Evolutionary conservation across 75 land plant species (phyloP).

Genomic region (Ceratopteris richardii): DNA sequence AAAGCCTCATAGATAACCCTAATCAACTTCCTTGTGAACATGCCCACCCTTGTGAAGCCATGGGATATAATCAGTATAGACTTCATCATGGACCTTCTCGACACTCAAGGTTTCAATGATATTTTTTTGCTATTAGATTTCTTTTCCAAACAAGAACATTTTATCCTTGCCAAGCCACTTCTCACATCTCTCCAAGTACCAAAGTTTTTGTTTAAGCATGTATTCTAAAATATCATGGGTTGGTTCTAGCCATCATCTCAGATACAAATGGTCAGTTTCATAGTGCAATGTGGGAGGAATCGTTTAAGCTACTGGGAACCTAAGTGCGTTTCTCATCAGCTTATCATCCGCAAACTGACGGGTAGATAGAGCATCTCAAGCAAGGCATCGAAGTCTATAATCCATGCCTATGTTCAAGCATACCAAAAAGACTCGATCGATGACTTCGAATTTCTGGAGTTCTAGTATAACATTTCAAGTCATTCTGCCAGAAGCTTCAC

Average conservation of each 20-base stretch:
- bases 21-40: too few relatives aligned
- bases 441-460: conserved; percentile 5
- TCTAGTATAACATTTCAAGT: conserved; percentile 9
- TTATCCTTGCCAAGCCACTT: background rate
- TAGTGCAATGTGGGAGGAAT: background rate
- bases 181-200: background rate
- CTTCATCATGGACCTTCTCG: background rate
- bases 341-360: conserved; percentile 1
- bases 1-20: too few relatives aligned
- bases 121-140: background rate
- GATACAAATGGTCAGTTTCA: background rate
- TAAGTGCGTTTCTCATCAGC: background rate
- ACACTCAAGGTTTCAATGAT: background rate
- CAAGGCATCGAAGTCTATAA: too few relatives aligned
- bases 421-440: conserved; percentile 12
- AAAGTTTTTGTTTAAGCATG: background rate
- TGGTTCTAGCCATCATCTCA: background rate
- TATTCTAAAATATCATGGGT: background rate
- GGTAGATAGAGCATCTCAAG: background rate
- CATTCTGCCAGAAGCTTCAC: background rate
- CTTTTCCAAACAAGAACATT: background rate
- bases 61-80: background rate
- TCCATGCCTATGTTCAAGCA: background rate
- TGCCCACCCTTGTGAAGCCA: background rate
- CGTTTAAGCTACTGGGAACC: background rate